Evolutionary conservation across 495 filamentous ascomycete genomes (phyloP).

Genomic region (Aspergillus kassunensis): DNA sequence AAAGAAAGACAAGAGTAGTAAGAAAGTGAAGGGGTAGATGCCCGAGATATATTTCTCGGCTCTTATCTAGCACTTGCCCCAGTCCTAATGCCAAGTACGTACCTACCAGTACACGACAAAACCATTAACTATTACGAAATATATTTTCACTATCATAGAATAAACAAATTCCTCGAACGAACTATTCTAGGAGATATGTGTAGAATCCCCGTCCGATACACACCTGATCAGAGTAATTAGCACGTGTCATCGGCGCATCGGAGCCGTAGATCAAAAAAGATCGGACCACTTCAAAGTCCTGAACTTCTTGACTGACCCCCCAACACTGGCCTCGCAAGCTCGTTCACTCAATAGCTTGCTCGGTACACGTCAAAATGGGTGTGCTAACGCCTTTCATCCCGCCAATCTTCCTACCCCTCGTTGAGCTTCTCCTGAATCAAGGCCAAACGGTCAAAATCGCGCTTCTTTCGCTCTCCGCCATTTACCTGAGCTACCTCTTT

Average conservation of each 20-base stretch:
- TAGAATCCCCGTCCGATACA: too few relatives aligned
- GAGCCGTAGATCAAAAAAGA: slow-evolving; percentile 18
- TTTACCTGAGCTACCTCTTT: slow-evolving; percentile 37
- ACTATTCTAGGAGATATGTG: too few relatives aligned
- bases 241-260: slow-evolving; percentile 19
- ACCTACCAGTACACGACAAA: too few relatives aligned
- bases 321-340: slow-evolving; percentile 13
- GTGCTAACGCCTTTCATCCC: slow-evolving; percentile 25
- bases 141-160: too few relatives aligned
- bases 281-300: slow-evolving; percentile 19
- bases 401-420: slow-evolving; percentile 20
- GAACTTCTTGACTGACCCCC: slow-evolving; percentile 1
- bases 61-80: neutral
- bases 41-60: neutral
- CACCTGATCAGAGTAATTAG: too few relatives aligned
- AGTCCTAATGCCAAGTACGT: too few relatives aligned
- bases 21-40: neutral
- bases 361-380: slow-evolving; percentile 26
- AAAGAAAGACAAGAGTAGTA: neutral
- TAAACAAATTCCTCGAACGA: too few relatives aligned
- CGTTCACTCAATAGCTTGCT: slow-evolving; percentile 12
- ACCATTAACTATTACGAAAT: too few relatives aligned
- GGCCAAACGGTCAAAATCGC: slow-evolving; percentile 25
- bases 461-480: slow-evolving; percentile 30
- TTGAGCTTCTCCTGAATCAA: slow-evolving; percentile 20